Conservation (phyloP, 148 eudicot genomes). For the Oxyria digyna region DNA sequence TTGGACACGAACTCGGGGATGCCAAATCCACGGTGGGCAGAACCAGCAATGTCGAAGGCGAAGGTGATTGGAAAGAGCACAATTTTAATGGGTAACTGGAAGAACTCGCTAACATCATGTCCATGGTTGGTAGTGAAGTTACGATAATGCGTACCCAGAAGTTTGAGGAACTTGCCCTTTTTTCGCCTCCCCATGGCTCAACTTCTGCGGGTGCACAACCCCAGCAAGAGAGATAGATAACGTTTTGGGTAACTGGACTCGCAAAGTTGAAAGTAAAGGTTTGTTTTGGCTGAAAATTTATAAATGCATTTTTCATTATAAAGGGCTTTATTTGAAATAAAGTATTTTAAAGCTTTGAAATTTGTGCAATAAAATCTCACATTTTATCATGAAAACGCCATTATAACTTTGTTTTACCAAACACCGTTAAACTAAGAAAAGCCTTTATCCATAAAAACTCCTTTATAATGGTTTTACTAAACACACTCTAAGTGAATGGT, state of each 20-base stretch:
- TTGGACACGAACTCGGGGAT: slow-evolving; percentile 74
- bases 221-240: slow-evolving; percentile 3
- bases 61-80: slow-evolving; percentile 64
- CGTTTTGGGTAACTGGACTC: background rate
- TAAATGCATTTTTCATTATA: too few relatives aligned
- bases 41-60: slow-evolving; percentile 61
- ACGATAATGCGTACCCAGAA: background rate
- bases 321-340: too few relatives aligned
- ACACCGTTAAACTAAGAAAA: too few relatives aligned
- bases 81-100: slow-evolving; percentile 57
- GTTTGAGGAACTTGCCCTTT: background rate
- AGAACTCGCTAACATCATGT: slow-evolving; percentile 22
- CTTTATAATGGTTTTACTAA: too few relatives aligned
- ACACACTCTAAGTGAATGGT: too few relatives aligned
- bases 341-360: too few relatives aligned
- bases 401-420: too few relatives aligned
- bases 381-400: too few relatives aligned
- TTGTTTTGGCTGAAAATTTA: too few relatives aligned
- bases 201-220: background rate
- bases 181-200: slow-evolving; percentile 6
- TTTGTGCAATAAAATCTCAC: too few relatives aligned
- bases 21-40: slow-evolving; percentile 88
- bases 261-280: too few relatives aligned
- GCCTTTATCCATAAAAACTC: too few relatives aligned
- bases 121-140: background rate